Base-by-base conservation (phyloP, 2,329 filamentous ascomycete genomes). In the Penicillium griseofulvum region DNA sequence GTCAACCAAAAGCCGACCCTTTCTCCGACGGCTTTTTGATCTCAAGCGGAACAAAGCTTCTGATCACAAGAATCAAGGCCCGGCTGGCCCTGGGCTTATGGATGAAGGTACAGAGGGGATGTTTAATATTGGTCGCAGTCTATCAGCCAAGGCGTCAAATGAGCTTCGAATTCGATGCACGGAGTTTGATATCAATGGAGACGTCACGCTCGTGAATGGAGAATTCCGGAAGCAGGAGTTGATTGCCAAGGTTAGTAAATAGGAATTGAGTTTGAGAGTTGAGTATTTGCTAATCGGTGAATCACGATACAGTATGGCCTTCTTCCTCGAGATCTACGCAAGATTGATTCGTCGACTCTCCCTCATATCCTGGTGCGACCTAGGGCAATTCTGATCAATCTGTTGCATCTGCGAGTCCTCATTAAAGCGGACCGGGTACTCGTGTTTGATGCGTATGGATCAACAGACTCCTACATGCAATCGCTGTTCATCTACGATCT, bases 201-300 rank as follows among this genome's bases (percentile, higher is more conserved):
- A 95, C 65, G 91, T 97, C 26, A 95, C 93, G 19, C 80, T 97
- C 55, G 89, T 96, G 19, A 95, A 95, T 70, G 91, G 91, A 56
- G 94, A 97, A 74, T 97, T 97, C 75, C 95, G 94, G 77, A 99
- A 99, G 81, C 94, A 87, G 67, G 94, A 99, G 77, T 80, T 99
- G 44, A 97, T 97, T 73, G 91, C 92, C 50, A 97, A 94, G 82
- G 90, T 92, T 74, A 49, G 74, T 68, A 61, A 90, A 87, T 92
- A 93, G 29, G 71, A 90, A 89, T 19, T 81, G 94, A 41, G 90
- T 90, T 49, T 90, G 91, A 57, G 91, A 96, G 8, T 4, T 8
- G 7, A 34, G 19, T 12, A 43, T 22, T 37, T 39, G 26, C 29
- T 53, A 50, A 55, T 33, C 43, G 16, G 41, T 33, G 22, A 41